phyloP scores from a whole-genome alignment of 768 basidiomycete genomes.

The Rhodosporidiobolus sp. region DNA sequence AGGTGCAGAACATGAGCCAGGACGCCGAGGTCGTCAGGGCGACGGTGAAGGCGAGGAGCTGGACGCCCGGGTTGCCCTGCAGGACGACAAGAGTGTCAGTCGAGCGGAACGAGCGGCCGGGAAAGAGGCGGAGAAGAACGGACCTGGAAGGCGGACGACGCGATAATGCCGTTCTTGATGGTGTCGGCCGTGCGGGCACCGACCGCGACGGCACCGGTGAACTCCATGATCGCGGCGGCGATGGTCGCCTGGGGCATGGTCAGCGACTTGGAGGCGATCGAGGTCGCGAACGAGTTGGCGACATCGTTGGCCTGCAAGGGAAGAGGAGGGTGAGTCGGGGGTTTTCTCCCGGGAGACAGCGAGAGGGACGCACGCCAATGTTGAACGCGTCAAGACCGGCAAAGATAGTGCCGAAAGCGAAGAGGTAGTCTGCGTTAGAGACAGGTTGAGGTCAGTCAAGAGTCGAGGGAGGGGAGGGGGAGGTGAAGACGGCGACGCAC shows the following conservation, averaged over 20 bases:
- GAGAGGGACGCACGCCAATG: slow-evolving; percentile 47
- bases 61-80: slow-evolving; percentile 50
- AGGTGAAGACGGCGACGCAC: neutral
- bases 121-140: too few relatives aligned
- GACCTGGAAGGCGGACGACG: slow-evolving; percentile 46
- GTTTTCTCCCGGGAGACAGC: slow-evolving; percentile 45
- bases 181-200: slow-evolving; percentile 50
- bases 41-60: slow-evolving; percentile 52
- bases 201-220: slow-evolving; percentile 47
- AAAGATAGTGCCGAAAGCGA: slow-evolving; percentile 42
- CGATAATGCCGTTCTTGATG: slow-evolving; percentile 54
- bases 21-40: slow-evolving; percentile 47
- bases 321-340: too few relatives aligned
- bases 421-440: neutral
- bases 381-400: slow-evolving; percentile 49
- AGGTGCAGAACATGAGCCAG: slow-evolving; percentile 51
- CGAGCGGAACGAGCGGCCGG: too few relatives aligned
- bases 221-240: slow-evolving; percentile 45
- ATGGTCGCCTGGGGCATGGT: slow-evolving; percentile 50
- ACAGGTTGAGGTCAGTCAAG: neutral
- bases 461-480: neutral
- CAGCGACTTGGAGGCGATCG: slow-evolving; percentile 50
- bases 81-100: too few relatives aligned
- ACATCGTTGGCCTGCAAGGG: slow-evolving; percentile 38
- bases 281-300: slow-evolving; percentile 50